phyloP scores from a whole-genome alignment of 2,329 filamentous ascomycete species.

The Dothistroma pini region DNA sequence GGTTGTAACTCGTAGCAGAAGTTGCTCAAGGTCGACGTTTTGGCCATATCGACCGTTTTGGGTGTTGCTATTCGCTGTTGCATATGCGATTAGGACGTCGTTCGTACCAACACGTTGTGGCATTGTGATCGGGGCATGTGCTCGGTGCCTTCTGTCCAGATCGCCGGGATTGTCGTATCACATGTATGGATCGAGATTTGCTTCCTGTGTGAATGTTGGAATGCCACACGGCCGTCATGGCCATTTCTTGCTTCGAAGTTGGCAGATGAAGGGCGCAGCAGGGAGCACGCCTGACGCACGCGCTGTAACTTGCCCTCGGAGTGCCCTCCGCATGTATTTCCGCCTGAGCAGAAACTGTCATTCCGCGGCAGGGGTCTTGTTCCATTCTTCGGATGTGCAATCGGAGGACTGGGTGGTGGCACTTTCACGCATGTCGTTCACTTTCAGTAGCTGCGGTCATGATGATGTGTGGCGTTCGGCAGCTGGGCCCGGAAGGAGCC shows the following conservation, averaged over 20 bases:
- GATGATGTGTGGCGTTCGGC: background rate
- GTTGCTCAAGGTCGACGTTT: background rate
- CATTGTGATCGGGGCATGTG: conserved; percentile 6
- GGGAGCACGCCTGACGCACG: background rate
- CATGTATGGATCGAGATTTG: background rate
- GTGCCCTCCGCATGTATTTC: background rate
- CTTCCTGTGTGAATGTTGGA: background rate
- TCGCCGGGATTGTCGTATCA: background rate
- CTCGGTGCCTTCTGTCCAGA: background rate
- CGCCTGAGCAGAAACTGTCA: background rate
- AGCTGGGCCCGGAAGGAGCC: background rate
- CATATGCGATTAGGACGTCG: background rate
- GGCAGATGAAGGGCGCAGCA: background rate
- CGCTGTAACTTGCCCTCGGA: background rate
- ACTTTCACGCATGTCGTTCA: background rate
- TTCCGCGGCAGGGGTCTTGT: background rate
- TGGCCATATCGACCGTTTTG: background rate
- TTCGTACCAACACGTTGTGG: background rate
- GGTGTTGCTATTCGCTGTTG: background rate
- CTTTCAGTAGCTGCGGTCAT: background rate
- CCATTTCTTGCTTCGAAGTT: background rate
- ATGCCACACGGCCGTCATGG: background rate
- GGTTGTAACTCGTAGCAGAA: background rate
- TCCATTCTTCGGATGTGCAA: background rate
- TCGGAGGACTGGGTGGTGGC: background rate